Base-by-base conservation (phyloP, 2,329 filamentous ascomycete species). In the Botryotinia narcissicola region DNA sequence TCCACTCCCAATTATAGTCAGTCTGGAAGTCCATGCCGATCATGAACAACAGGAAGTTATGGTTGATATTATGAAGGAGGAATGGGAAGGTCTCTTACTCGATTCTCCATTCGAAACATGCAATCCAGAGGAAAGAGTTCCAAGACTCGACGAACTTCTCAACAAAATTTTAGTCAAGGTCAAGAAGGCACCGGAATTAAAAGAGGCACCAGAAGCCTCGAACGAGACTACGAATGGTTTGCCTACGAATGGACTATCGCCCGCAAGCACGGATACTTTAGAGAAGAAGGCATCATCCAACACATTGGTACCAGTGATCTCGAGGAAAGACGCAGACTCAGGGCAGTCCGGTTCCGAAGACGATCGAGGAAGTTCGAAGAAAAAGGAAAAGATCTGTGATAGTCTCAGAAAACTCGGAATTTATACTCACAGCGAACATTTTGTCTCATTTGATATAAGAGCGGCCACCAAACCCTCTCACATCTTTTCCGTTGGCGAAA, bases 61-160 rank as follows among this genome's bases (percentile, higher is more conserved):
- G 93, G 95, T 97, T 18, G 88, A 93, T 73, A 97, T 98, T 76
- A 98, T 99, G 92, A 90, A 90, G 76, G 90, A 97, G 77, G 92
- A 93, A 76, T 99, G 95, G 94, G 88, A 87, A 59, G 90, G 88
- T 0, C 84, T 92, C 78, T 85, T 98, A 9, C 85, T 98, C 18
- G 90, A 93, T 35, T 78, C 83, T 71, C 84, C 84, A 54, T 86
- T 83, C 32, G 85, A 87, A 29, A 74, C 74, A 4, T 81, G 80
- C 67, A 74, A 82, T 76, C 85, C 89, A 0, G 83, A 82, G 22
- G 84, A 87, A 72, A 84, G 84, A 8, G 87, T 95, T 40, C 92
- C 93, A 0, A 87, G 89, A 46, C 90, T 97, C 0, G 88, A 89
- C 22, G 89, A 94, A 20, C 83, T 98, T 70, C 87, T 87, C 70